Evolutionary conservation across 2,329 filamentous ascomycete species (phyloP), one percentile per base, ranked within the genome.

Genomic region (Paraphoma sp.): DNA sequence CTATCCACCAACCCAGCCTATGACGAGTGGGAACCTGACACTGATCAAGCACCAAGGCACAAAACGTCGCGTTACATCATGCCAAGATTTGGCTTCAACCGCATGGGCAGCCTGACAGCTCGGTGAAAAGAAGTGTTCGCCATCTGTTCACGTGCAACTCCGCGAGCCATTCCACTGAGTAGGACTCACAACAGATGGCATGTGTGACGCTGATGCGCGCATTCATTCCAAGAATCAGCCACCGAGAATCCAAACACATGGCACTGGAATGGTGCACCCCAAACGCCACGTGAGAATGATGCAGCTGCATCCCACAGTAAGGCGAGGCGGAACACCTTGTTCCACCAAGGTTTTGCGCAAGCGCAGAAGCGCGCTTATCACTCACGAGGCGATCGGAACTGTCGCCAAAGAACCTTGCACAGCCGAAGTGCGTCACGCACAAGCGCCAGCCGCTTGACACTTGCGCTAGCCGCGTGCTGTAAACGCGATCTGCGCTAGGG

Each of bases 211-310:
- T 23, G 23, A 5, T 23, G 23, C 23, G 23, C 23, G 23, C 23
- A 23, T 2, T 5, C 23, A 23, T 23, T 23, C 3, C 23, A 23
- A 23, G 23, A 23, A 3, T 23, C 23, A n/a, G n/a, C n/a, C 10
- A 14, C 49, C 48, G 60, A 56, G 51, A 54, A 53, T 62, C 60
- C 60, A 48, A 49, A 47, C 45, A 58, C 62, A 56, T 54, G 57
- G 62, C 43, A 30, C 47, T 57, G 57, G 62, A 51, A 44, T 31
- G 17, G 43, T 31, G 17, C 36, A 52, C 49, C 45, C 48, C 48
- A 18, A 58, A 36, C 14, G 28, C 28, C 45, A 46, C 43, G 54
- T 51, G 54, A 49, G 45, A 30, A 18, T 31, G 47, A 42, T 56
- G 48, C 41, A 53, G 23, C 31, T 11, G 23, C n/a, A 12, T 17